A percentile compares a stretch with the other conserved stretches of the same genome.
These are phyloP conservation scores for Ascochyta koolunga DNA, from an alignment of 2,329 filamentous ascomycete genomes.

Conservation along the genomic window DNA sequence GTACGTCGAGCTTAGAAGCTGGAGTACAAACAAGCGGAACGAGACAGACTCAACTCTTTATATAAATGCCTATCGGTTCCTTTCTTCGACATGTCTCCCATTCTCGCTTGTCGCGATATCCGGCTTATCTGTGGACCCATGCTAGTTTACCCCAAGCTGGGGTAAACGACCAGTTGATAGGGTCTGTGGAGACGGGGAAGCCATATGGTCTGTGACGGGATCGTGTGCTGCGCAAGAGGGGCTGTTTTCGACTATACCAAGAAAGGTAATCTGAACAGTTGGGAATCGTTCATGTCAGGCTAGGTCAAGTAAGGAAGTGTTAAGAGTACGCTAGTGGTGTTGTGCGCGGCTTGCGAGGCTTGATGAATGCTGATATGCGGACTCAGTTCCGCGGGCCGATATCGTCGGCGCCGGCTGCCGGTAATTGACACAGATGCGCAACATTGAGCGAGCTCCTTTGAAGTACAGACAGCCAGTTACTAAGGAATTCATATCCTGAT, in stretches of 20 bases:
- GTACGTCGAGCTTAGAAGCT: conserved; percentile 8
- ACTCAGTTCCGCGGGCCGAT: conserved; percentile 25
- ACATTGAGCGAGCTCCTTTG: no score
- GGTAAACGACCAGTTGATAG: conserved; percentile 28
- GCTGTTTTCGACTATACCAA: conserved; percentile 9
- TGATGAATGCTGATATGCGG: conserved; percentile 6
- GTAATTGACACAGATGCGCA: neutral
- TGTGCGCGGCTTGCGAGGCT: conserved; percentile 15
- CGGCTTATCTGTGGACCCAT: conserved; percentile 29
- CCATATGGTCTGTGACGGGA: conserved; percentile 6
- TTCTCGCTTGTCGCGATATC: conserved; percentile 7
- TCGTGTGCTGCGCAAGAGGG: conserved; percentile 7
- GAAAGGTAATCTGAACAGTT: conserved; percentile 28
- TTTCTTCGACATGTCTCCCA: conserved; percentile 2
- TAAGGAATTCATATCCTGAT: no score
- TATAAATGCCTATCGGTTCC: conserved; percentile 13
- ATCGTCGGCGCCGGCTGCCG: neutral
- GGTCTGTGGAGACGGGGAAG: conserved; percentile 15
- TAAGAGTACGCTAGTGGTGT: conserved; percentile 18
- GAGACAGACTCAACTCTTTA: conserved; percentile 20
- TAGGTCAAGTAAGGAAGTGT: conserved; percentile 18
- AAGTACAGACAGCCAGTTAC: no score
- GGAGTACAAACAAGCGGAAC: neutral
- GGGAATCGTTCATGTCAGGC: conserved; percentile 4
- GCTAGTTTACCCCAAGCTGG: conserved; percentile 29